A percentile compares a stretch with the other conserved stretches of the same genome.
Conservation (phyloP, 2,329 filamentous ascomycete genomes). For the Neoscytalidium dimidiatum region DNA sequence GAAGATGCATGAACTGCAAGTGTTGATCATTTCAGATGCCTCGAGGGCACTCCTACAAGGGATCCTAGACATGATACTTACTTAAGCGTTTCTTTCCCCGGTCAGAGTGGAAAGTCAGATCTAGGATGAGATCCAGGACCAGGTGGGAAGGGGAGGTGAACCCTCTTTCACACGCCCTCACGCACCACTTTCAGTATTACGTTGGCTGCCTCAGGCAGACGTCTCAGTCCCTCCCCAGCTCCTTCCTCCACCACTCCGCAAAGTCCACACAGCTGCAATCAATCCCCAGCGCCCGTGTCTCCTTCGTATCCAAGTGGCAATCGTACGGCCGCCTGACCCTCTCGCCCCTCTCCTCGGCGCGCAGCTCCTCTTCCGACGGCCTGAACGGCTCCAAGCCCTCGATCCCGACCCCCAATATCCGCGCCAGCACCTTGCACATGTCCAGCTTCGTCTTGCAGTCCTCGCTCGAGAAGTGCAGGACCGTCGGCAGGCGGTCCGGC, state of each 20-base stretch:
- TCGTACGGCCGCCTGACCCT: slow-evolving; percentile 79
- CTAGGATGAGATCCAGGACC: background rate
- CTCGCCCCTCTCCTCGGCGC: slow-evolving; percentile 54
- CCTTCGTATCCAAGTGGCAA: slow-evolving; percentile 79
- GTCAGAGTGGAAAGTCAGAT: background rate
- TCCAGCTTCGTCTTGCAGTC: slow-evolving; percentile 87
- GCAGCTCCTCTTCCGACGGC: slow-evolving; percentile 70
- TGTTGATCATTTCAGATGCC: background rate
- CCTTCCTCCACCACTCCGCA: slow-evolving; percentile 69
- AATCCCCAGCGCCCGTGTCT: slow-evolving; percentile 71
- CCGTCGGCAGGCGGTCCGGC: slow-evolving; percentile 59
- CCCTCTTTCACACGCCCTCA: background rate
- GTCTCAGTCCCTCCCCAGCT: slow-evolving; percentile 5
- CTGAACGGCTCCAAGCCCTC: slow-evolving; percentile 58
- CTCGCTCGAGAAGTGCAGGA: slow-evolving; percentile 85
- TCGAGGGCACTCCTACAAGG: background rate
- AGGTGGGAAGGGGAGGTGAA: background rate
- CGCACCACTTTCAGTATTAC: background rate
- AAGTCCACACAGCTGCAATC: slow-evolving; percentile 76
- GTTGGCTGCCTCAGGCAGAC: background rate
- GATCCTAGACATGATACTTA: background rate
- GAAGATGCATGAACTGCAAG: background rate
- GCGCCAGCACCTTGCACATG: slow-evolving; percentile 76
- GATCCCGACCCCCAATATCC: slow-evolving; percentile 72
- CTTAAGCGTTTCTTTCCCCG: background rate